Base-by-base conservation (phyloP, 2,329 filamentous ascomycete species). In the Tolypocladium inflatum region DNA sequence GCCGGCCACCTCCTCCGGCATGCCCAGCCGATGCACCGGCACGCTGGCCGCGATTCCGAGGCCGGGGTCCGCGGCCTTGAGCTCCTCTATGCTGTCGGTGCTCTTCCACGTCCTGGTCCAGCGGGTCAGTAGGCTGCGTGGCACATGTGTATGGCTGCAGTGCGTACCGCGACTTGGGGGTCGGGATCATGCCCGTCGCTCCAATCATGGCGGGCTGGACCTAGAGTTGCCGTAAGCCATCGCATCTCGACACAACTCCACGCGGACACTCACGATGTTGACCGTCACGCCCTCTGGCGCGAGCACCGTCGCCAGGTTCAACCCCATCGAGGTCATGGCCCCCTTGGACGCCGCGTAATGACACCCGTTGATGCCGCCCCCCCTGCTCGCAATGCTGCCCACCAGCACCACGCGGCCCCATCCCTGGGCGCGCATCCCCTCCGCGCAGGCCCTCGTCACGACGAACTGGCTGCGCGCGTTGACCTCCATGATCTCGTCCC, bases 191-290 rank as follows among this genome's bases (percentile, higher is more conserved):
- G 42, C 68, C 70, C 10, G 70, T 73, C 2, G 65, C 63, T 0
- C 69, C 70, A 45, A 73, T 73, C 69, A 73, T 70, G n/a, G 70
- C 70, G 1, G 70, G 70, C 3, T 67, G 59, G 2, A 73, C 66
- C 70, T 71, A 59, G 4, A 35, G 6, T 15, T 37, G 48, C 48
- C 0, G 8, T 62, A 1, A 48, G 30, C 43, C 55, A n/a, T 15
- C 30, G 19, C 9, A 7, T 21, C 48, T 1, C 2, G 30, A 10
- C 48, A 13, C 19, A 11, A 13, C 30, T 35, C 9, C 0, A 1
- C 6, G n/a, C 19, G 11, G 30, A 50, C n/a, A 51, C 67, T 61
- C 52, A 71, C 70, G 15, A 65, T 67, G n/a, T 73, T 73, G 1
- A 73, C 70, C 8, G 70, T 71, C 2, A 73, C 60, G 1, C 70